Percentiles rank a stretch among this genome's conserved stretches.
These are phyloP conservation scores for Ceratocystis albifundus DNA, from an alignment of 2,329 filamentous ascomycete species.

Conservation along the genomic window DNA sequence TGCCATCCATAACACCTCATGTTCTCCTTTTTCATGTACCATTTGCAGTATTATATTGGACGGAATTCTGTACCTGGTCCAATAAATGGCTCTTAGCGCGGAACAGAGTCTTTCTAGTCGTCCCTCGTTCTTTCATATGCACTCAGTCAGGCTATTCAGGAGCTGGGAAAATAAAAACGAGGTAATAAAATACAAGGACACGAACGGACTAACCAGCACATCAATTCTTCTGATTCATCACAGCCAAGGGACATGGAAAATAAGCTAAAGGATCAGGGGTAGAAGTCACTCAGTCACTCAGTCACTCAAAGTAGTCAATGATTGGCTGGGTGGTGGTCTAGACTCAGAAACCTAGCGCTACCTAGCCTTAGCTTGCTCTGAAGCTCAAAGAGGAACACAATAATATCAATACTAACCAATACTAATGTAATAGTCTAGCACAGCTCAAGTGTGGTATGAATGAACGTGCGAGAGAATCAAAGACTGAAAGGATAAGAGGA, in stretches of 20 bases:
- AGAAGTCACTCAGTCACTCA: background rate
- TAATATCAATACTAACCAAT: no score
- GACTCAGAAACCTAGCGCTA: background rate
- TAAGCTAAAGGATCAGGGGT: slow-evolving; percentile 6
- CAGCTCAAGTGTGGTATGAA: background rate
- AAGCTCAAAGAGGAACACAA: no score
- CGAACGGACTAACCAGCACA: background rate
- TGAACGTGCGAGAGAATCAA: background rate
- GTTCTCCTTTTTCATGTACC: no score
- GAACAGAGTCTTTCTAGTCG: background rate
- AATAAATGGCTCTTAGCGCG: background rate
- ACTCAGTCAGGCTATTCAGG: background rate
- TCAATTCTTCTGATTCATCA: background rate
- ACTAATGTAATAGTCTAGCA: no score
- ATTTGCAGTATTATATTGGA: background rate
- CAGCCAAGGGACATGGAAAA: slow-evolving; percentile 8
- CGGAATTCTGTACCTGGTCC: background rate
- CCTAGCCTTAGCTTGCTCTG: background rate
- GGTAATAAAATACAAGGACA: background rate
- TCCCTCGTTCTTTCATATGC: background rate
- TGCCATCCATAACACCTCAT: background rate
- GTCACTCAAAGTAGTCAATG: background rate
- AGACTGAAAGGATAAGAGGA: background rate
- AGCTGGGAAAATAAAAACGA: no score
- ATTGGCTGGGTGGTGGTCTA: background rate